These are phyloP conservation scores for Cucurbitaria berberidis DNA, from an alignment of 2,329 filamentous ascomycete genomes.

Conservation along the genomic window DNA sequence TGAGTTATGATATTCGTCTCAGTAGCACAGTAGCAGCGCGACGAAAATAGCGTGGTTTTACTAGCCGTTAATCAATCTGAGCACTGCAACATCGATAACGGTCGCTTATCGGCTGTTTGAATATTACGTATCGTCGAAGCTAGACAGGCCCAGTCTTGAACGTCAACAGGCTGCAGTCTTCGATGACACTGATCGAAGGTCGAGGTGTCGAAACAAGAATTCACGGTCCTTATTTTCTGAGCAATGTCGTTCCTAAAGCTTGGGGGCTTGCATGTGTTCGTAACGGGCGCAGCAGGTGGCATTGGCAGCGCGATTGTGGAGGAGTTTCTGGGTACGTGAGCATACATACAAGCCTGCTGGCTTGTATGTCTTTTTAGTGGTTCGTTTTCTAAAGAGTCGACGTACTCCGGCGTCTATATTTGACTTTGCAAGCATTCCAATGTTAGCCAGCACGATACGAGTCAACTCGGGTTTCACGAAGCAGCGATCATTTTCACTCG, in stretches of 20 bases:
- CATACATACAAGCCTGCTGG: neutral
- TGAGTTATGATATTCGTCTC: neutral
- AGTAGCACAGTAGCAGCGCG: neutral
- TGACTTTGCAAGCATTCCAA: neutral
- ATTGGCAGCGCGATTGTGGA: slow-evolving; percentile 59
- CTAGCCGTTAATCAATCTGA: neutral
- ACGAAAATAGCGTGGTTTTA: neutral
- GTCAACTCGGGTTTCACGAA: neutral
- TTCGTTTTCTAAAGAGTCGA: neutral
- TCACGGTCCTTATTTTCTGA: neutral
- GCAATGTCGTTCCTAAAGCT: slow-evolving; percentile 55
- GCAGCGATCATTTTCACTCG: neutral
- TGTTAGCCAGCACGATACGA: neutral
- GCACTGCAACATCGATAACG: neutral
- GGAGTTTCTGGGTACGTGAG: slow-evolving; percentile 58
- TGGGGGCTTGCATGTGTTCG: slow-evolving; percentile 59
- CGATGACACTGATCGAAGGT: neutral
- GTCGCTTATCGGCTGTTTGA: neutral
- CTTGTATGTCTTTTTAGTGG: neutral
- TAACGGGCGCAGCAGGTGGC: slow-evolving; percentile 60
- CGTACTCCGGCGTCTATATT: neutral
- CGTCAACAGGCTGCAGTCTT: neutral
- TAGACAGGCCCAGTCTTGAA: neutral
- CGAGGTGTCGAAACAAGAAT: neutral
- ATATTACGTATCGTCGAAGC: neutral